Evolutionary conservation across 495 filamentous ascomycete genomes (phyloP), one percentile per base, ranked within the genome.

Genomic region (Daldinia caldariorum): DNA sequence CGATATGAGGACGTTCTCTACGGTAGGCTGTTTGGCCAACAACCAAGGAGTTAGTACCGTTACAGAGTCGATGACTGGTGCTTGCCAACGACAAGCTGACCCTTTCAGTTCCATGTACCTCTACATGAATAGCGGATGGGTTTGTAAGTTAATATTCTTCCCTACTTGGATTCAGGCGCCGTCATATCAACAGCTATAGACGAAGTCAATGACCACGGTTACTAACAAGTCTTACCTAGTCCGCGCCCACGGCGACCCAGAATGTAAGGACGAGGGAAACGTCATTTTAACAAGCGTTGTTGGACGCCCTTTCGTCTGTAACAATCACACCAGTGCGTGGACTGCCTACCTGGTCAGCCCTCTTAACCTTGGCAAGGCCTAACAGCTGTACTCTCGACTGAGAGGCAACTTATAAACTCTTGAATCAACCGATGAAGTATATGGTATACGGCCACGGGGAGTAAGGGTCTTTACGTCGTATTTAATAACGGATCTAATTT

Each of bases 31-130:
- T 43, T 53, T 5, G 3, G 10, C 38, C 20, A 37, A 71, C 26
- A 71, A 71, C 41, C 69, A 71, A 47, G 69, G 69, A 7, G 63
- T 71, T n/a, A 63, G 69, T 9, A 71, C 69, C 1, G 66, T 63
- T 9, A 71, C 69, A n/a, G 16, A 71, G 29, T 71, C 69, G 2
- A 71, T 71, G 69, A 63, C 58, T 9, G 45, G 54, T n/a, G 9
- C 38, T 6, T 71, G 69, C 10, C 49, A 67, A 10, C n/a, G 39
- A 1, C 62, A 66, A 31, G 34, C 63, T 6, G 54, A 38, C 9
- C 6, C 13, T 1, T 71, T 67, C 37, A 63, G 37, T 14, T 71
- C 69, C 32, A 16, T 71, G 3, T 71, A 66, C 38, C 57, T 71
- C 12, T 59, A 71, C 39, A 38, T 71, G 5, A 50, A 18, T 1